phyloP scores from a whole-genome alignment of 495 filamentous ascomycete genomes.

The Xylaria telfairii region DNA sequence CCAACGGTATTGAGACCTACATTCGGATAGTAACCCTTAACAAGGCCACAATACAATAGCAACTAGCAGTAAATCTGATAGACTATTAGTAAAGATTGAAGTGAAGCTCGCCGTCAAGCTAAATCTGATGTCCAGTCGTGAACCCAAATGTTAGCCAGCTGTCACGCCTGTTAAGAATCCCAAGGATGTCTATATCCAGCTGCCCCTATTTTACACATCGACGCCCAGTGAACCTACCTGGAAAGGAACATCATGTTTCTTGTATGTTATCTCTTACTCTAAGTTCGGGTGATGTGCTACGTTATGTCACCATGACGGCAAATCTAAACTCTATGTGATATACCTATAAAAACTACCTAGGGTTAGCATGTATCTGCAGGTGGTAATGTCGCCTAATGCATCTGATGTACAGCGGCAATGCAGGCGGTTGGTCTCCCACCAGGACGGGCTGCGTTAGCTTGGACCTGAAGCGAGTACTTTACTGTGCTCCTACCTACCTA shows the following conservation, averaged over 20 bases:
- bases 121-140: too few relatives aligned
- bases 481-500: neutral
- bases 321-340: neutral
- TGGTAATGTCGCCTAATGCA: constrained; percentile 2
- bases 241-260: neutral
- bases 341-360: neutral
- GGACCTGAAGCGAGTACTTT: neutral
- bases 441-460: neutral
- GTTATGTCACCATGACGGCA: neutral
- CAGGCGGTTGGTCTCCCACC: neutral
- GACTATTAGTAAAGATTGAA: neutral
- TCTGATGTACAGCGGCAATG: constrained; percentile 21
- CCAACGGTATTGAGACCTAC: neutral
- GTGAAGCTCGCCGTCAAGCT: too few relatives aligned
- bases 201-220: neutral
- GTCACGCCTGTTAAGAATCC: neutral
- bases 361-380: constrained; percentile 12
- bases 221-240: neutral
- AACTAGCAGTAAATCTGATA: neutral
- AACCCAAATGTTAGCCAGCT: too few relatives aligned
- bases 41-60: neutral
- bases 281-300: neutral
- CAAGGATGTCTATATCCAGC: neutral
- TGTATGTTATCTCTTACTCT: neutral
- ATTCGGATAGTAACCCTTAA: neutral